These are phyloP conservation scores for Nemania serpens DNA, from an alignment of 2,329 filamentous ascomycete genomes.

Conservation along the genomic window DNA sequence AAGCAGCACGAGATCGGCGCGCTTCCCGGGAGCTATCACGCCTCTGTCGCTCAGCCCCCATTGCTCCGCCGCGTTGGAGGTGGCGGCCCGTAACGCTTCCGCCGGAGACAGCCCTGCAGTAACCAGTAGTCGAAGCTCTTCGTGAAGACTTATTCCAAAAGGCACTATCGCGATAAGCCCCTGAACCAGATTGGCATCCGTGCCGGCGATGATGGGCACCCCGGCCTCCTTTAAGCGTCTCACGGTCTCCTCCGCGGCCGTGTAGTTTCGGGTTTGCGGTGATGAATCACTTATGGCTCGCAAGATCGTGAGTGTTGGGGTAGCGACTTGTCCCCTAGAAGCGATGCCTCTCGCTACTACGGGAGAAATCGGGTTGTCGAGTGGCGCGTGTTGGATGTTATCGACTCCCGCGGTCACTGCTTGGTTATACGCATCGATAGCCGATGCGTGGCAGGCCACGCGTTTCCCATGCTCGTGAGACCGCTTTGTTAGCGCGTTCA, in stretches of 20 bases:
- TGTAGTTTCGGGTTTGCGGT: constrained; percentile 13
- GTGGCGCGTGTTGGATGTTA: constrained; percentile 20
- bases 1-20: constrained; percentile 23
- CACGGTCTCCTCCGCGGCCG: constrained; percentile 18
- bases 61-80: constrained; percentile 13
- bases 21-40: constrained; percentile 12
- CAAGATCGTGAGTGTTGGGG: constrained; percentile 22
- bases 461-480: constrained; percentile 15
- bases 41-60: constrained; percentile 20
- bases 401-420: constrained; percentile 18
- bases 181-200: constrained; percentile 15
- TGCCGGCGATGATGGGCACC: constrained; percentile 22
- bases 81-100: constrained; percentile 18
- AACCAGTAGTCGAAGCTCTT: constrained; percentile 22
- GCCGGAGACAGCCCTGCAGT: constrained; percentile 14
- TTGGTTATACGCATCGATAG: constrained; percentile 13
- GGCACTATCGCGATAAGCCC: constrained; percentile 10
- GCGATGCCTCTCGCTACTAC: constrained; percentile 6
- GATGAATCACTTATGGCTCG: constrained; percentile 16
- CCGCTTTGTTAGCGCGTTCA: constrained; percentile 12
- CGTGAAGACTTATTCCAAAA: constrained; percentile 20
- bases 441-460: constrained; percentile 20
- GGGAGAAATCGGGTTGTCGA: constrained; percentile 10
- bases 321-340: constrained; percentile 3
- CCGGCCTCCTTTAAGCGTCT: constrained; percentile 17